Evolutionary conservation across 345 rosid genomes (phyloP), one percentile per base, ranked within the genome.

Genomic region (Theobroma cacao): DNA sequence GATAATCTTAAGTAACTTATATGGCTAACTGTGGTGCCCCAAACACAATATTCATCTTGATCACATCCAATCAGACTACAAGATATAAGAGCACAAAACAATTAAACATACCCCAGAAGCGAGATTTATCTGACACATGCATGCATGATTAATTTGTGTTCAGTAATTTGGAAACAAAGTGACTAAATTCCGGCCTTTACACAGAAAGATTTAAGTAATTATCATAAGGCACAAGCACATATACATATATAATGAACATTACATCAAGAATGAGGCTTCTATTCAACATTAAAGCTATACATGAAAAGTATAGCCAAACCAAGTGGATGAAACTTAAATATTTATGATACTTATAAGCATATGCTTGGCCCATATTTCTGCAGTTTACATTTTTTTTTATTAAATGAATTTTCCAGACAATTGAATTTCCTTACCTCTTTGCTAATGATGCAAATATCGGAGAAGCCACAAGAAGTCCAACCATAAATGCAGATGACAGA

Each of bases 401-500:
- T 73, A n/a, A 56, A 55, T 56, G 13, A 73, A 33, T 40, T 61
- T 26, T 18, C 31, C 18, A 10, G 47, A 52, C 1, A 17, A 26
- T 8, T 26, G 48, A 56, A 79, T 45, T 47, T 33, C 48, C 62
- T 71, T 80, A 93, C 99, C 95, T 91, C 85, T 92, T 95, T 48
- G 99, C 92, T 75, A 89, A 62, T 14, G 96, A 86, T 70, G 99
- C 99, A 91, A 95, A 95, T 77, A 92, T 85, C 45, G 99, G 99
- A 87, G 96, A 92, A 65, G 96, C 90, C 75, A 92, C 85, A 69
- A 95, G 94, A 82, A 95, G 93, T 59, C 99, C 99, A 83, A 95
- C 99, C 98, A 95, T 89, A 84, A 93, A 95, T 80, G 98, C 99
- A 78, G 99, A 95, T 75, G 99, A 93, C 41, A 93, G 80, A 78